These are phyloP conservation scores for Limtongia smithiae DNA, from an alignment of 805 yeast genomes.

Conservation along the genomic window DNA sequence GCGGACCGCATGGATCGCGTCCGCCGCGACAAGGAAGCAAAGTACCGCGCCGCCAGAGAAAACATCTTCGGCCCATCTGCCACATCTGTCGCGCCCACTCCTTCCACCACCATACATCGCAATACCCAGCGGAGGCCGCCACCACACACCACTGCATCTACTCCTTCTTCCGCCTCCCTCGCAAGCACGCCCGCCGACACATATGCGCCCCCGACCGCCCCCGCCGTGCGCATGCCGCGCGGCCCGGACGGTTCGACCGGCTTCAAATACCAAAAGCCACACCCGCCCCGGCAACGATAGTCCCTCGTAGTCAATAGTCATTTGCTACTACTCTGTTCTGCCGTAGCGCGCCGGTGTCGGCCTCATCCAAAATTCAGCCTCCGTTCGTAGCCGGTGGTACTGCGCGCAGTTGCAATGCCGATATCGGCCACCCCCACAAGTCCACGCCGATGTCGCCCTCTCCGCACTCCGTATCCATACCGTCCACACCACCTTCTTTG, in stretches of 20 bases:
- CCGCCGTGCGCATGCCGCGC: slow-evolving; percentile 5
- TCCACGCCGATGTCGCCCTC: slow-evolving; percentile 1
- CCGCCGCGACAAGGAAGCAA: slow-evolving; percentile 22
- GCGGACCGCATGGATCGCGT: slow-evolving; percentile 15
- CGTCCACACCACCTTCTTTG: no score
- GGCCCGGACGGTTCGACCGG: slow-evolving; percentile 15
- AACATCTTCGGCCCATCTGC: slow-evolving; percentile 23
- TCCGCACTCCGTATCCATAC: neutral
- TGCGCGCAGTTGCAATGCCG: neutral
- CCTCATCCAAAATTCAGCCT: neutral
- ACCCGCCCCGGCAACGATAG: no score
- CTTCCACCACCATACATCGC: neutral
- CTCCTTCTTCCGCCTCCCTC: no score
- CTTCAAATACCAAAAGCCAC: no score
- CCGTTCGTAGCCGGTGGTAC: neutral
- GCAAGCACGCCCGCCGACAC: no score
- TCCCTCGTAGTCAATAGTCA: no score
- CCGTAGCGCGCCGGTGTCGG: neutral
- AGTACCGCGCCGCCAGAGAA: slow-evolving; percentile 23
- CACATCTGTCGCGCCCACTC: no score
- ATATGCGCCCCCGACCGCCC: no score
- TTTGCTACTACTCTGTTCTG: neutral
- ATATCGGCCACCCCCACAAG: neutral
- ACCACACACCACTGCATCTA: neutral
- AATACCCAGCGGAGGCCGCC: neutral